Base-by-base conservation (phyloP, 345 rosid species). In the Salix suchowensis region DNA sequence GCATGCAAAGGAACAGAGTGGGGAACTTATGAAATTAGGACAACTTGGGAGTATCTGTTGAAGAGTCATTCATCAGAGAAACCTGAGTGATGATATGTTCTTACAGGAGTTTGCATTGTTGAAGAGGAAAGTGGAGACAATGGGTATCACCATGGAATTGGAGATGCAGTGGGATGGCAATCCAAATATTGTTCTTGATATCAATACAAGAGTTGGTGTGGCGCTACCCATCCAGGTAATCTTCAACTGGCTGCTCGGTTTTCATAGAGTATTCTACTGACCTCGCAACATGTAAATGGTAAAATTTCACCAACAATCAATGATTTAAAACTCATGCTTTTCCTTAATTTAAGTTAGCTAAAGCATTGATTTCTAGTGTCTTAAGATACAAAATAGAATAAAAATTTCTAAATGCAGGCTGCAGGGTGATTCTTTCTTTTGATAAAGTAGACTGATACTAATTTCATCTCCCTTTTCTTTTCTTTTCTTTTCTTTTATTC, bases 81-180 rank as follows among this genome's bases (percentile, higher is more conserved):
- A 19, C 28, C 16, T 74, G n/a, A 13, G 30, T 37, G 6, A 62
- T 23, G 18, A 37, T 5, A 44, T 19, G 15, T 66, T 75, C 48
- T n/a, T 77, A 40, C 73, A 94, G 98, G 97, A 80, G 81, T 95
- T 77, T 82, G 85, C n/a, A 87, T 93, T 30, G 26, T 93, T 21
- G 98, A 95, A 58, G 80, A 74, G 40, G 90, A 89, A 79, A 85
- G 85, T 66, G 87, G 70, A 11, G 71, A 80, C 36, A 83, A 74
- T n/a, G 9, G 88, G 90, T 55, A 78, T 92, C 68, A 89, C 91
- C 26, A 87, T 93, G 91, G 98, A 95, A 77, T 78, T 95, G 85
- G 98, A 93, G 80, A 80, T 95, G 91, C 92, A 93, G 80, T 95
- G 98, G 98, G 98, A 95, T 72, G 98, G 97, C 13, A 86, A 93